Base-by-base conservation (phyloP, 805 yeast genomes). In the Ogataea parapolymorpha region DNA sequence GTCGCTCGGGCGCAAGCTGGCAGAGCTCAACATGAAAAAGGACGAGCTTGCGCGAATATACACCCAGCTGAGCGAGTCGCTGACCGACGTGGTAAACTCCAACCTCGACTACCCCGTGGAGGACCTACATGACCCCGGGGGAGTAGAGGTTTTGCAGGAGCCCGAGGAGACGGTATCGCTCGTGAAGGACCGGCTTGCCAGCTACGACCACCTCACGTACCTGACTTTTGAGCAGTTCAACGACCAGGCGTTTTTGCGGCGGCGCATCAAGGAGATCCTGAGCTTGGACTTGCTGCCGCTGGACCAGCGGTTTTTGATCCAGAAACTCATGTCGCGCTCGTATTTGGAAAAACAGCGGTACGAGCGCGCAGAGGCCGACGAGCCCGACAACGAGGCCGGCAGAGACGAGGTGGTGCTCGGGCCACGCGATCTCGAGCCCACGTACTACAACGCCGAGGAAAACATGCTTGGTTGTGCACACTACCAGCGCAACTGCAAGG, bases 401-500 rank as follows among this genome's bases (percentile, higher is more conserved):
- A 58, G 53, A 13, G 64, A 57, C 38, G 54, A 54, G 38, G 80
- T 77, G 2, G 56, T 68, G 2, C 60, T 80, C 1, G 66, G 74
- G 0, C 73, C 68, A 6, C 53, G 57, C 13, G 88, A 82, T 51
- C 66, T 60, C 30, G 42, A 51, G 16, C 76, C 81, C 1, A 62
- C 79, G 0, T 82, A 67, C 52, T 68, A 70, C 51, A 70, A 72
- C 49, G 53, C 61, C 23, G 63, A 63, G 10, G 64, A 66, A 11
- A 66, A 66, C 2, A 65, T 75, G 2, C 58, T 82, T 22, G 97
- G 97, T 2, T 90, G 97, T 58, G 66, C 65, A 15, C 97, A 90
- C 62, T 90, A 90, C 62, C 84, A 79, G 55, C 67, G 95, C 25
- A 81, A 82, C 45, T 88, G 95, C 65, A 88, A 89, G 58, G 62